These are phyloP conservation scores for Lumnitzera racemosa DNA, from an alignment of 345 rosid species.

Conservation along the genomic window DNA sequence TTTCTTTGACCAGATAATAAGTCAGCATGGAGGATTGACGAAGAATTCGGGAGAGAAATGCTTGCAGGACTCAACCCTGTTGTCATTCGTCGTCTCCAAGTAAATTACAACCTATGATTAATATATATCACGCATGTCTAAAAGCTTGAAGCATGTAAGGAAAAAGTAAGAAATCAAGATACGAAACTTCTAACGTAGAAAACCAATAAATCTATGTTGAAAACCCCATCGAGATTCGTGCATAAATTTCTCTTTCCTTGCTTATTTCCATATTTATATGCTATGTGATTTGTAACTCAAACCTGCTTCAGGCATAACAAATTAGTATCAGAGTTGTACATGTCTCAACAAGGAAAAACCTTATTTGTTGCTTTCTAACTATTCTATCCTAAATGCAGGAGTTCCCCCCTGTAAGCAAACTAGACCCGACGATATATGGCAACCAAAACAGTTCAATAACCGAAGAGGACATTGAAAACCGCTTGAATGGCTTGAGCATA, in stretches of 20 bases:
- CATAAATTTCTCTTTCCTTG: no score
- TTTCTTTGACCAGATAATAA: slow-evolving; percentile 10
- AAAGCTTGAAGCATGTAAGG: no score
- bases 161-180: no score
- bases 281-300: no score
- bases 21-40: slow-evolving; percentile 41
- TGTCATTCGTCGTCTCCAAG: slow-evolving; percentile 22
- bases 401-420: slow-evolving; percentile 33
- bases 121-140: no score
- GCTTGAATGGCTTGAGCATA: slow-evolving; percentile 16
- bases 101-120: slow-evolving; percentile 1
- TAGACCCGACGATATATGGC: slow-evolving; percentile 18
- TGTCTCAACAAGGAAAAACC: no score
- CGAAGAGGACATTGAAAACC: slow-evolving; percentile 19
- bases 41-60: slow-evolving; percentile 38
- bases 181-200: no score
- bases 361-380: background rate
- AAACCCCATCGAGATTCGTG: no score
- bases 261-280: no score
- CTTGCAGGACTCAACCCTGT: slow-evolving; percentile 33
- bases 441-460: slow-evolving; percentile 26
- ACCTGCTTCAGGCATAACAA: no score
- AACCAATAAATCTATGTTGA: no score
- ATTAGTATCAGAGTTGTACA: no score
- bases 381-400: slow-evolving; percentile 13